phyloP scores from a whole-genome alignment of 495 filamentous ascomycete species.

The Aspergillus wentii region DNA sequence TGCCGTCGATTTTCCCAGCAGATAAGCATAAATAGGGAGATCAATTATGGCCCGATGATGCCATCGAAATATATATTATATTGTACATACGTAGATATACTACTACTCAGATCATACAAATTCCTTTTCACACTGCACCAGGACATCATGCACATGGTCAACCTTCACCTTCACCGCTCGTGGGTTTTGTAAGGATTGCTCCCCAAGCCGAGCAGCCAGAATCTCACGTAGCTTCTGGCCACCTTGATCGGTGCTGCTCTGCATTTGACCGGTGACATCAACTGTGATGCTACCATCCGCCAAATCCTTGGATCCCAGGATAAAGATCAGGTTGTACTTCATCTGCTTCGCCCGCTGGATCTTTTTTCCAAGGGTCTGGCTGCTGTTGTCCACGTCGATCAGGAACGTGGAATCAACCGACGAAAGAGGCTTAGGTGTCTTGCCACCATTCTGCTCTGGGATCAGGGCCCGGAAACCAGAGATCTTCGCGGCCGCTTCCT shows the following conservation, averaged over 20 bases:
- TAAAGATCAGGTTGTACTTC: conserved; percentile 69
- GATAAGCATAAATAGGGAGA: too few relatives aligned
- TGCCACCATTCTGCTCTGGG: conserved; percentile 8
- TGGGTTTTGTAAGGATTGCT: conserved; percentile 28
- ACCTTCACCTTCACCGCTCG: conserved; percentile 33
- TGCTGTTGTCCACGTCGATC: conserved; percentile 68
- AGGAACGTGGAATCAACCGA: conserved; percentile 48
- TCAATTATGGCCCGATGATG: too few relatives aligned
- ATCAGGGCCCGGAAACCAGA: conserved; percentile 29
- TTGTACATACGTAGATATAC: too few relatives aligned
- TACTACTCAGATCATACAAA: conserved; percentile 35
- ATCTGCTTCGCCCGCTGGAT: conserved; percentile 65
- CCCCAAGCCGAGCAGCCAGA: conserved; percentile 24
- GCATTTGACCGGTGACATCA: conserved; percentile 43
- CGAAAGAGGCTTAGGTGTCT: conserved; percentile 27
- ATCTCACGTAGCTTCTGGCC: conserved; percentile 24
- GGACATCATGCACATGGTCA: conserved; percentile 32
- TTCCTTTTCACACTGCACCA: conserved; percentile 36
- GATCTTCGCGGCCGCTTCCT: conserved; percentile 34
- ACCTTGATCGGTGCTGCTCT: conserved; percentile 30
- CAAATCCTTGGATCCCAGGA: conserved; percentile 60
- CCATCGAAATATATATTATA: too few relatives aligned
- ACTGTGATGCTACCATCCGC: conserved; percentile 38
- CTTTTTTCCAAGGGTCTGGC: conserved; percentile 61
- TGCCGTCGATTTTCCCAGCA: too few relatives aligned